Conservation (phyloP, 805 yeast genomes). For the Peterozyma xylosa region DNA sequence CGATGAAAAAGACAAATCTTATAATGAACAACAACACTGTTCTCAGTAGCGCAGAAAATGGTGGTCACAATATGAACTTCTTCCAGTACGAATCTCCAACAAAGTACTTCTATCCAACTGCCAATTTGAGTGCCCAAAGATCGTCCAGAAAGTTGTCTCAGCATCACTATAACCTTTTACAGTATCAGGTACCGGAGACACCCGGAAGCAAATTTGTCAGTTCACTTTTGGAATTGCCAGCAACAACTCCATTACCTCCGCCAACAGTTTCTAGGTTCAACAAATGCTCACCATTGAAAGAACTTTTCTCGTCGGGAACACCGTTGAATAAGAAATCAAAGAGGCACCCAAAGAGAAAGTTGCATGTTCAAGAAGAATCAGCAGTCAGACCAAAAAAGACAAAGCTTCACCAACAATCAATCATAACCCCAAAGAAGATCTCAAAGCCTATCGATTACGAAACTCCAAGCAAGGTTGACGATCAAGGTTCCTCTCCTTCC, state of each 20-base stretch:
- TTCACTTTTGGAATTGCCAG: slow-evolving; percentile 8
- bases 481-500: slow-evolving; percentile 7
- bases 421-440: neutral
- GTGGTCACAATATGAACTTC: neutral
- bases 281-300: slow-evolving; percentile 7
- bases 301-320: neutral
- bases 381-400: neutral
- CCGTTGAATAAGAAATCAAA: slow-evolving; percentile 2
- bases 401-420: neutral
- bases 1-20: no score
- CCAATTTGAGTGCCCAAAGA: slow-evolving; percentile 1
- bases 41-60: neutral
- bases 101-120: slow-evolving; percentile 4
- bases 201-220: slow-evolving; percentile 8
- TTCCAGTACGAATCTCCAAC: slow-evolving; percentile 6
- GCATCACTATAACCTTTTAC: slow-evolving; percentile 1
- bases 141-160: slow-evolving; percentile 2
- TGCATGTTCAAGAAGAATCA: neutral
- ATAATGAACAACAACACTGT: no score
- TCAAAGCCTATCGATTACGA: neutral
- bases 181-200: slow-evolving; percentile 7
- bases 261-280: neutral
- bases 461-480: slow-evolving; percentile 4
- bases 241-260: slow-evolving; percentile 4
- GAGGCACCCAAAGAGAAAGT: neutral